A percentile compares a stretch with the other conserved stretches of the same genome.
Evolutionary conservation across 2,329 filamentous ascomycete genomes (phyloP).

Genomic region (Phaeosphaeria sp.): DNA sequence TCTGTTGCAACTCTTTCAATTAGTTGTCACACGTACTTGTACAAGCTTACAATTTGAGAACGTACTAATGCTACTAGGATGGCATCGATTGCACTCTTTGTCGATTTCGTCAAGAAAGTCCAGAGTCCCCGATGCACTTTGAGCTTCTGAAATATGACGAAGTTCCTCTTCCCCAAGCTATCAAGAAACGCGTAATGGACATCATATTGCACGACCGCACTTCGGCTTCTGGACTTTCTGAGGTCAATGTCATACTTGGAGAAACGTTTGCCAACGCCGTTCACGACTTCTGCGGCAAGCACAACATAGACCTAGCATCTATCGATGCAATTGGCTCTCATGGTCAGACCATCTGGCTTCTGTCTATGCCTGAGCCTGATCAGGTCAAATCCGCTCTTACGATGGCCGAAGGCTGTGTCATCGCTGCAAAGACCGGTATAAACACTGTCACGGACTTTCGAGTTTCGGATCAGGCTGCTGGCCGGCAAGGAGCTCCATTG

Average conservation of each 20-base stretch:
- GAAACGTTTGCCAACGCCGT: conserved; percentile 63
- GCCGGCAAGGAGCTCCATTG: conserved; percentile 64
- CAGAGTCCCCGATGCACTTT: conserved; percentile 62
- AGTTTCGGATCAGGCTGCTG: conserved; percentile 63
- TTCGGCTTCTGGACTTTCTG: conserved; percentile 62
- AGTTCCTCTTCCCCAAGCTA: conserved; percentile 58
- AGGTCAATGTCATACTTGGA: conserved; percentile 66
- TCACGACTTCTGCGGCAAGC: conserved; percentile 55
- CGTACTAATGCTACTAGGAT: conserved; percentile 40
- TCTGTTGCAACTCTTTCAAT: too few relatives aligned
- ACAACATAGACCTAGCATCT: conserved; percentile 51
- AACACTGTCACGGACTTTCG: conserved; percentile 67
- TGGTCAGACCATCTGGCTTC: conserved; percentile 67
- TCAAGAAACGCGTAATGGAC: conserved; percentile 65
- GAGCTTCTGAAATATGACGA: conserved; percentile 65
- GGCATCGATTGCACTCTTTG: conserved; percentile 66
- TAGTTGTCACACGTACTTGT: too few relatives aligned
- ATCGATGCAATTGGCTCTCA: conserved; percentile 65
- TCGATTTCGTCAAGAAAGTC: conserved; percentile 60
- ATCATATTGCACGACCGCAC: conserved; percentile 66
- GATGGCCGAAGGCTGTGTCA: conserved; percentile 64
- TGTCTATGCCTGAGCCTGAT: conserved; percentile 23
- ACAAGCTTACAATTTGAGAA: neutral
- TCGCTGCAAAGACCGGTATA: conserved; percentile 62
- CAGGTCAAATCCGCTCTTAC: conserved; percentile 55